phyloP scores from a whole-genome alignment of 2,329 filamentous ascomycete genomes.

The Periconia sp. region DNA sequence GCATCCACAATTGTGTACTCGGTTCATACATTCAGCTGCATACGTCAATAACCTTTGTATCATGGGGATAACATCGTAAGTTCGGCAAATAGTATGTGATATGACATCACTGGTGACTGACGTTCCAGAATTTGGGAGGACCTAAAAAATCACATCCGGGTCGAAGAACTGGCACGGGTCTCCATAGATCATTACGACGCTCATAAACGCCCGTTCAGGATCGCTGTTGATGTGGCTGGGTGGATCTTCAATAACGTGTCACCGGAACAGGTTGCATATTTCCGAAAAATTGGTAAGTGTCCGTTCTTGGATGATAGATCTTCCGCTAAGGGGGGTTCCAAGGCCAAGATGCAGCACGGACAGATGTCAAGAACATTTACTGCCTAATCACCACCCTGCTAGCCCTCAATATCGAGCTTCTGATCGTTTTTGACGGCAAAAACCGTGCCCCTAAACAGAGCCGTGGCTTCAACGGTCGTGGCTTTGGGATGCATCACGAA shows the following conservation, averaged over 20 bases:
- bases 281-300: not conserved
- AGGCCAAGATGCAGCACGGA: conserved; percentile 16
- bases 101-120: not conserved
- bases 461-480: conserved; percentile 25
- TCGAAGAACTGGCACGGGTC: conserved; percentile 34
- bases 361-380: conserved; percentile 45
- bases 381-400: conserved; percentile 50
- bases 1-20: too few species aligned
- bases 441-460: conserved; percentile 44
- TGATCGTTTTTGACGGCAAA: conserved; percentile 60
- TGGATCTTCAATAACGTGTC: conserved; percentile 50
- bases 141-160: not conserved
- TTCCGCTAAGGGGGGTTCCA: conserved; percentile 38
- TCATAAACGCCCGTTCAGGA: conserved; percentile 40
- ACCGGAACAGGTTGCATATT: conserved; percentile 26
- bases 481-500: conserved; percentile 30
- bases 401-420: conserved; percentile 52
- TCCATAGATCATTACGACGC: conserved; percentile 40
- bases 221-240: conserved; percentile 49
- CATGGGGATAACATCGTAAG: too few species aligned
- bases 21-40: too few species aligned
- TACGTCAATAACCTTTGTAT: too few species aligned
- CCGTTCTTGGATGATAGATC: not conserved
- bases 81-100: not conserved
- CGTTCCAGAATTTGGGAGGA: not conserved